Evolutionary conservation across 2,329 filamentous ascomycete genomes (phyloP).

Genomic region (Aspergillus sojae): DNA sequence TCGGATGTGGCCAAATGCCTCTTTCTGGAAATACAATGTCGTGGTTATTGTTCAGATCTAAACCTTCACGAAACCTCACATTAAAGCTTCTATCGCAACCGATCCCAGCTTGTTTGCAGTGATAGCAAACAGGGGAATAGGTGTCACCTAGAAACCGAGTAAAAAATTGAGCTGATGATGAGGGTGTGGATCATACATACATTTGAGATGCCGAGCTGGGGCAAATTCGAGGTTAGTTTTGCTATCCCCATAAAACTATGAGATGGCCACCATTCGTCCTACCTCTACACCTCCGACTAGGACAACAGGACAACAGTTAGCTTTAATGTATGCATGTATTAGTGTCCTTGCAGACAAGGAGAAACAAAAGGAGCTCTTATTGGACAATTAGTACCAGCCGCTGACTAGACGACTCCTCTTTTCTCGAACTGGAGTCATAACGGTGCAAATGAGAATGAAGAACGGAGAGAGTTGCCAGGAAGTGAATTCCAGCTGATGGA

Average conservation of each 20-base stretch:
- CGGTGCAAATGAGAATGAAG: not conserved
- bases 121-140: constrained; percentile 16
- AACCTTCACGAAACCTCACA: constrained; percentile 26
- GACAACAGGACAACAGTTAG: not conserved
- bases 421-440: constrained; percentile 18
- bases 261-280: constrained; percentile 5
- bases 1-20: constrained; percentile 18
- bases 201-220: constrained; percentile 28
- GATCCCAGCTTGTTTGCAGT: constrained; percentile 19
- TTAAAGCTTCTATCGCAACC: constrained; percentile 23
- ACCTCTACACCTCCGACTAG: constrained; percentile 30
- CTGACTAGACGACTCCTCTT: constrained; percentile 22
- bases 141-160: constrained; percentile 22
- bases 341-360: not conserved
- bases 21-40: constrained; percentile 20
- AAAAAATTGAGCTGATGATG: not conserved
- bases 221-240: not conserved
- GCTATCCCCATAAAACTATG: not conserved
- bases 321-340: not conserved
- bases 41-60: constrained; percentile 15
- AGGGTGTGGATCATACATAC: constrained; percentile 7
- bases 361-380: not conserved
- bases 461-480: constrained; percentile 25
- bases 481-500: not conserved
- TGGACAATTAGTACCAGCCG: constrained; percentile 26